These are phyloP conservation scores for Phyllosticta paracitricarpa DNA, from an alignment of 2,329 filamentous ascomycete species.

Conservation along the genomic window DNA sequence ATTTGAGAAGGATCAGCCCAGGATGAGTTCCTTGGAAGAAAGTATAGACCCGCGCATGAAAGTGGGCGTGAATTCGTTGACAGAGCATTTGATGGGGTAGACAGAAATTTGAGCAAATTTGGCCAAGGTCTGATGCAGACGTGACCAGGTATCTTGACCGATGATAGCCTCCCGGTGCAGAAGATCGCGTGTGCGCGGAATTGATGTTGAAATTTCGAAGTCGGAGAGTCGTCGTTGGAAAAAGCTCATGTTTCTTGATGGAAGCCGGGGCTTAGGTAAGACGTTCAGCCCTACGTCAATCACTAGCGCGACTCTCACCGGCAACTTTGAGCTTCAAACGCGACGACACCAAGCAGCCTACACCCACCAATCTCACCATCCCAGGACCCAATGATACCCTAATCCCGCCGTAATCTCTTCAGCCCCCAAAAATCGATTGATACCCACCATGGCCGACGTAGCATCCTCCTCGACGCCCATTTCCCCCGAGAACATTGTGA, in stretches of 20 bases:
- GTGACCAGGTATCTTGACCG: no score
- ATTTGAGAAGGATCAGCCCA: no score
- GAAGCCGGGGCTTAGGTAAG: neutral
- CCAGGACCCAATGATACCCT: conserved; percentile 2
- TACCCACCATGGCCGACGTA: conserved; percentile 9
- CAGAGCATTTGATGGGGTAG: no score
- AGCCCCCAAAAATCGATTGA: neutral
- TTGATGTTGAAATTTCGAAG: no score
- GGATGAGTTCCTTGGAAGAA: no score
- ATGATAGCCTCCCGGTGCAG: no score
- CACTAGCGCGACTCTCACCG: neutral
- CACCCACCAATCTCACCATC: neutral
- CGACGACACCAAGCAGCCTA: neutral
- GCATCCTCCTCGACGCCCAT: conserved; percentile 1
- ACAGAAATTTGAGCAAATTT: no score
- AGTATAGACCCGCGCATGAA: no score
- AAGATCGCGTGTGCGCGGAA: no score
- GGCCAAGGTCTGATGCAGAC: no score
- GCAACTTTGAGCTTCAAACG: neutral
- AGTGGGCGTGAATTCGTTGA: no score
- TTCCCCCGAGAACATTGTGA: conserved; percentile 3
- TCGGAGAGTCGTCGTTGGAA: neutral
- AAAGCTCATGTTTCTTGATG: neutral
- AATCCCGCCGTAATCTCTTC: neutral
- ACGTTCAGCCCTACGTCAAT: neutral